Evolutionary conservation across 2,329 filamentous ascomycete species (phyloP).

Genomic region (Grosmannia huntii): DNA sequence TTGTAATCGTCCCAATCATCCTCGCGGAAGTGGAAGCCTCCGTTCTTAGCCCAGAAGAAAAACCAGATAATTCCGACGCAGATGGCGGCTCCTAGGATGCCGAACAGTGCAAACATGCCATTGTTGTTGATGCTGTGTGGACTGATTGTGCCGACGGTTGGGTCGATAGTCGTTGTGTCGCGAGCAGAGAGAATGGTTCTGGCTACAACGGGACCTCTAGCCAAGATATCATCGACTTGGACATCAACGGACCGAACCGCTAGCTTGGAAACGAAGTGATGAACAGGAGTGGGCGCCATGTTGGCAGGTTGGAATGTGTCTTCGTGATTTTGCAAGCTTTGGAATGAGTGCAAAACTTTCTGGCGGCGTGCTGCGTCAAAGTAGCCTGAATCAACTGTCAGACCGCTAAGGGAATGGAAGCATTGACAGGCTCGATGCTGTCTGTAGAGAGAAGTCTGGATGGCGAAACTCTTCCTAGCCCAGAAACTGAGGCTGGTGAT

Average conservation of each 20-base stretch:
- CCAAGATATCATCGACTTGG: constrained; percentile 12
- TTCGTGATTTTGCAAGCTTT: neutral
- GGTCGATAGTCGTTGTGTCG: constrained; percentile 25
- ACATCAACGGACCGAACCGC: constrained; percentile 9
- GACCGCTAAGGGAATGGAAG: neutral
- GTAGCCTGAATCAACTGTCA: neutral
- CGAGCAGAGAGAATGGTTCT: constrained; percentile 29
- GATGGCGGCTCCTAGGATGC: constrained; percentile 65
- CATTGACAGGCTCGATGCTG: neutral
- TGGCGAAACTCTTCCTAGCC: neutral
- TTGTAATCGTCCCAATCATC: constrained; percentile 99
- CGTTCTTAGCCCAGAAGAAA: constrained; percentile 97
- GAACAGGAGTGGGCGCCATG: constrained; percentile 29
- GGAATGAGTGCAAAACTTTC: neutral
- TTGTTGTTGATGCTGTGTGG: constrained; percentile 49
- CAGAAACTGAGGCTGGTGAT: neutral
- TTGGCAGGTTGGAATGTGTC: neutral
- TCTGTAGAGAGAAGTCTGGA: neutral
- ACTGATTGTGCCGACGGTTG: constrained; percentile 35
- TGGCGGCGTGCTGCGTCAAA: neutral
- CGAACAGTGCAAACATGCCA: constrained; percentile 76
- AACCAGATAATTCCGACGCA: constrained; percentile 79
- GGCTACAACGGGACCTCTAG: constrained; percentile 30
- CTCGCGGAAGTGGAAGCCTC: constrained; percentile 76
- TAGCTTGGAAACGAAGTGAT: constrained; percentile 6